Evolutionary conservation across 768 basidiomycete genomes (phyloP).

Genomic region (Leccinum incarnatum): DNA sequence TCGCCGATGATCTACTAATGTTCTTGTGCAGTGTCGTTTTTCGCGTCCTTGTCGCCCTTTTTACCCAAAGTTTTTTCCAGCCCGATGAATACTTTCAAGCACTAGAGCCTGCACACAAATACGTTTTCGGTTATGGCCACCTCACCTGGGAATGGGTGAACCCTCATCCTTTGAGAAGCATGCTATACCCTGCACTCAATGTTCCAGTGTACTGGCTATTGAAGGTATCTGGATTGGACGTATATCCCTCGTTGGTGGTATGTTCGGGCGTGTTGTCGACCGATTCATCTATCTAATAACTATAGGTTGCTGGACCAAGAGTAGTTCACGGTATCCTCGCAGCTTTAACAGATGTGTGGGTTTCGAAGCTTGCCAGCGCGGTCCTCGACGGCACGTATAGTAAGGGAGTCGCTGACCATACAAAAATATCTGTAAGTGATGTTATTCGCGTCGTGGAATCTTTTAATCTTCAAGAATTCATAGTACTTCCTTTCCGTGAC

Average conservation of each 20-base stretch:
- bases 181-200: conserved; percentile 80
- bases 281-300: conserved; percentile 1
- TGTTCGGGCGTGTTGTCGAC: conserved; percentile 26
- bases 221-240: conserved; percentile 53
- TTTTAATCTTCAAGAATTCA: background rate
- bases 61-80: conserved; percentile 86
- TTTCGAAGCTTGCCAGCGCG: conserved; percentile 57
- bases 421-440: conserved; percentile 58
- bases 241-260: conserved; percentile 56
- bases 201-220: conserved; percentile 75
- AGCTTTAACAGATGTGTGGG: conserved; percentile 74
- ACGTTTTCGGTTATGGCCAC: conserved; percentile 89
- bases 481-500: conserved; percentile 80
- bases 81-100: conserved; percentile 98
- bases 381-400: conserved; percentile 56
- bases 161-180: conserved; percentile 68
- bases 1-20: background rate
- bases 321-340: conserved; percentile 75
- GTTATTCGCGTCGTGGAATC: background rate
- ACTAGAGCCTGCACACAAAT: conserved; percentile 84
- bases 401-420: conserved; percentile 21
- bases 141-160: conserved; percentile 96
- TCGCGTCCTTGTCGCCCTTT: conserved; percentile 61
- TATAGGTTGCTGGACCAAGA: conserved; percentile 71
- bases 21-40: conserved; percentile 41